Evolutionary conservation across 2,329 filamentous ascomycete species (phyloP), one percentile per base, ranked within the genome.

Genomic region (Aspergillus unguis): DNA sequence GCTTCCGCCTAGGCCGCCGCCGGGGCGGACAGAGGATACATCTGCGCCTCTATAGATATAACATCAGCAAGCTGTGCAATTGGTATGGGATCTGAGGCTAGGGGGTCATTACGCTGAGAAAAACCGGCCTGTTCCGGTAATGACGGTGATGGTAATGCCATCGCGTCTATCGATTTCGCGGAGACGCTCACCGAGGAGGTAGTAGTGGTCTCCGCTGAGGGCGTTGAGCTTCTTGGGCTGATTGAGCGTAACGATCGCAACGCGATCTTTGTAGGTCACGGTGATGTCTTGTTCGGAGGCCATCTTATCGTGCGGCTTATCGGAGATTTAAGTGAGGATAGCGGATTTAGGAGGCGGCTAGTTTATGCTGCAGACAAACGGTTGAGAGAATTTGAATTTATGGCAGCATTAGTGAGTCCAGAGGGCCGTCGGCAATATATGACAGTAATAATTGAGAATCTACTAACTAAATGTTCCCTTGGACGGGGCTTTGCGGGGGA

Each of bases 151-250:
- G 66, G 81, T 88, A 54, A 96, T 85, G 59, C 95, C 88, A 56
- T 92, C 84, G 58, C 85, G 85, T 6, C 77, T 79, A 11, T 90
- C 92, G 44, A 97, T 79, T 68, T 96, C 86, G 53, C 86, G 82
- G 68, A 99, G 75, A 44, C 84, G 80, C 61, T 83, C 80, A 1
- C 87, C 84, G 38, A 97, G 80, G 29, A 85, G 80, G 70, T 88
- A 95, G 77, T 96, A 97, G 47, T 85, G 80, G 56, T 82, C 75
- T 64, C 82, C 79, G 54, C 76, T 81, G 47, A 96, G 75, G 31
- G 92, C 90, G 71, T 95, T 95, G 71, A 97, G 88, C 76, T 96
- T 96, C 68, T 85, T 82, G 50, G 86, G 82, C 47, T 89, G 87
- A 73, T 92, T 86, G 67, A 99, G 85, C 17, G 90, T 96, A 71